Evolutionary conservation across 768 basidiomycete genomes (phyloP), one percentile per base, ranked within the genome.

Genomic region (Termitomyces sp.): DNA sequence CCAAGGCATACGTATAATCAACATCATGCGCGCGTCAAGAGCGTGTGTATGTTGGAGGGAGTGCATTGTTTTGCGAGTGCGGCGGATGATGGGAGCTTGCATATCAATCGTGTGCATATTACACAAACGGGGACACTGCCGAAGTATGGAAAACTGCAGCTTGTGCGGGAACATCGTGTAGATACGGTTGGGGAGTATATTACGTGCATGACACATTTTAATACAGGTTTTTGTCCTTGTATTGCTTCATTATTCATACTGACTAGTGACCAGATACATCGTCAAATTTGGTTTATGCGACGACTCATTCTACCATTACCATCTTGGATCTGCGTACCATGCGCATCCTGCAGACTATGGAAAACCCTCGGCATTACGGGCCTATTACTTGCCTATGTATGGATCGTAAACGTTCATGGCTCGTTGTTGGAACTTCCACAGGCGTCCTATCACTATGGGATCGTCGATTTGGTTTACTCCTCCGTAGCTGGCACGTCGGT

Each of bases 381-480:
- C 86, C 94, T 0, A 92, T 98, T 62, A 91, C 94, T 0, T 83
- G 86, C 45, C 72, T 96, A 60, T 96, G 93, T 66, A 72, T 94
- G 50, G 95, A 96, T 70, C 85, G 86, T 38, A 92, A 89, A 69
- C 86, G 83, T 31, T 84, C 91, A 5, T 98, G 96, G 96, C 80
- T 96, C 31, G 79, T 97, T 12, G 87, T 91, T 17, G 96, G 93
- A 2, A 97, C 96, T 1, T 85, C 89, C 2, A 85, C 83, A 1
- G 97, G 96, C 5, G 85, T 89, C 14, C 76, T 98, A 12, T 87
- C 91, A 0, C 80, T 99, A 3, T 99, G 96, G 95, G 97, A 99
- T 75, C 86, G 94, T 47, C 89, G 96, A 10, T 99, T 98, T 66
- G 95, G 96, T 1, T 77, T 98, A 20, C 77, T 90, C 4, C 79